Conservation (phyloP, 164 flowering plant species). For the Vitis rotundifolia region DNA sequence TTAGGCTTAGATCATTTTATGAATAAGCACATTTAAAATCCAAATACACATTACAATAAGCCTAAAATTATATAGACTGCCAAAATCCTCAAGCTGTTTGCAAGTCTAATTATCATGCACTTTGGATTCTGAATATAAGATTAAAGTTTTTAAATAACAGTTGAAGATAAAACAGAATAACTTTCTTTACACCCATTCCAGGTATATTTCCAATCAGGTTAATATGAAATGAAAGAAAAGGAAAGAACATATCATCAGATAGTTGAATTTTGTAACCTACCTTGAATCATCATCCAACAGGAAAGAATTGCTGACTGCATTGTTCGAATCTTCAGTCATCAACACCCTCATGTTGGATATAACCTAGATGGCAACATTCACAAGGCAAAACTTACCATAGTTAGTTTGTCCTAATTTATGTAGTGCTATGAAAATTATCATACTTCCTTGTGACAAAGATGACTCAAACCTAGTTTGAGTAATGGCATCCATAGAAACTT, state of each 20-base stretch:
- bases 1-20: not conserved
- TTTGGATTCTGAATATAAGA: not conserved
- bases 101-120: not conserved
- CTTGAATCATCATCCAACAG: conserved; percentile 60
- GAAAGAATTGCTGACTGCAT: conserved; percentile 56
- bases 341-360: conserved; percentile 51
- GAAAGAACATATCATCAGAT: not conserved
- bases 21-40: not conserved
- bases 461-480: conserved; percentile 33
- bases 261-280: conserved; percentile 18
- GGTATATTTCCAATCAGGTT: conserved; percentile 4
- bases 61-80: not conserved
- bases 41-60: not conserved
- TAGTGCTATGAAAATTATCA: not conserved
- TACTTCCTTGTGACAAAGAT: conserved; percentile 12
- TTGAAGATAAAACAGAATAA: not conserved
- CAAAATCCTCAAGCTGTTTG: not conserved
- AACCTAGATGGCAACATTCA: conserved; percentile 27
- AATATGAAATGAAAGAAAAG: conserved; percentile 1
- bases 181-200: not conserved
- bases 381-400: conserved; percentile 6
- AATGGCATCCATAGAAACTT: conserved; percentile 52
- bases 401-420: conserved; percentile 7
- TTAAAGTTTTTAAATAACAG: not conserved
- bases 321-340: conserved; percentile 65